These are phyloP conservation scores for Babesia sp. DNA, from an alignment of 169 alveolate species.

Conservation along the genomic window DNA sequence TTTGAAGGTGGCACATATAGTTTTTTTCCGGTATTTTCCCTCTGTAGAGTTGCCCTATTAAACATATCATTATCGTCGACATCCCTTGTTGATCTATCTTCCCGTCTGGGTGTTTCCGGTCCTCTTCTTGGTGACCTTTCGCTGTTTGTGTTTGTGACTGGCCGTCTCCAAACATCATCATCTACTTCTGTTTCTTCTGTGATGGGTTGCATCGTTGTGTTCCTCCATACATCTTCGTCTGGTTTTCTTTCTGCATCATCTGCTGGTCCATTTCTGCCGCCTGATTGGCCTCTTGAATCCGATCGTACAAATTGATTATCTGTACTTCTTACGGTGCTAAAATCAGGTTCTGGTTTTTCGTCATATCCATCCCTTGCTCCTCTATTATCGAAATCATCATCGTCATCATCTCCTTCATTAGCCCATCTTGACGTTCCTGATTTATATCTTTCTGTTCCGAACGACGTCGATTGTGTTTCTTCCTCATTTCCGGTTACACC, in stretches of 20 bases:
- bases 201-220: not conserved
- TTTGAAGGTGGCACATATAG: slow-evolving; percentile 55
- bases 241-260: slow-evolving; percentile 22
- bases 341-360: slow-evolving; percentile 46
- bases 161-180: slow-evolving; percentile 26
- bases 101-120: not conserved
- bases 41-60: slow-evolving; percentile 1
- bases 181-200: not conserved
- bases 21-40: slow-evolving; percentile 26
- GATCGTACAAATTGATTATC: slow-evolving; percentile 7
- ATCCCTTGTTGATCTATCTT: not conserved
- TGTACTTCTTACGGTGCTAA: slow-evolving; percentile 50
- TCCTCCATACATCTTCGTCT: slow-evolving; percentile 36
- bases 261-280: not conserved
- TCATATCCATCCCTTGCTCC: not conserved
- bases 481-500: slow-evolving; percentile 30
- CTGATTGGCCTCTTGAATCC: not conserved
- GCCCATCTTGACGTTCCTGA: slow-evolving; percentile 48
- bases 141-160: not conserved
- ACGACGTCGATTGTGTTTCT: slow-evolving; percentile 6
- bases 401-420: slow-evolving; percentile 57
- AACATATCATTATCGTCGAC: slow-evolving; percentile 13
- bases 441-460: slow-evolving; percentile 16
- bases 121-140: not conserved
- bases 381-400: slow-evolving; percentile 22